Evolutionary conservation across 352 stramenopile genomes (phyloP).

Genomic region (Phytophthora vignae): DNA sequence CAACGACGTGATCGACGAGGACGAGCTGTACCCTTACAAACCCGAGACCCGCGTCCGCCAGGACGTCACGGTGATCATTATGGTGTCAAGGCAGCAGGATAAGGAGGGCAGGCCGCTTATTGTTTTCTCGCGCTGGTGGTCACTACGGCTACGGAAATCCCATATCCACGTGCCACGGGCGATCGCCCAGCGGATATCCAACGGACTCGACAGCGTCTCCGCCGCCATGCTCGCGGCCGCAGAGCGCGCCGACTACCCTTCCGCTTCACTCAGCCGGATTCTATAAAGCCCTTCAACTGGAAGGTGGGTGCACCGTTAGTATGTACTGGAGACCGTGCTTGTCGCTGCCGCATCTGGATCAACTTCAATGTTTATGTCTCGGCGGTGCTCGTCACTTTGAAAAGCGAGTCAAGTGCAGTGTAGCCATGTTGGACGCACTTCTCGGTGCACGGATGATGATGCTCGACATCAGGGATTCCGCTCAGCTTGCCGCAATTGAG

Average conservation of each 20-base stretch:
- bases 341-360: constrained; percentile 8
- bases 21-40: constrained; percentile 61
- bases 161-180: constrained; percentile 35
- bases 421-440: constrained; percentile 6
- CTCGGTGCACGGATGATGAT: constrained; percentile 14
- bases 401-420: constrained; percentile 14
- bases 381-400: not conserved
- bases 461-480: constrained; percentile 2
- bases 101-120: constrained; percentile 33
- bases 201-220: constrained; percentile 39
- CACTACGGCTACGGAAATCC: constrained; percentile 30
- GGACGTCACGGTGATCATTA: constrained; percentile 43
- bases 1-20: constrained; percentile 50
- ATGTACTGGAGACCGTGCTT: not conserved
- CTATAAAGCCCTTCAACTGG: not conserved
- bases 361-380: constrained; percentile 33
- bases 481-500: not conserved
- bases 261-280: not conserved
- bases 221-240: constrained; percentile 31
- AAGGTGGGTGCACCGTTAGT: not conserved
- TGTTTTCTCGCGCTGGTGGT: constrained; percentile 42
- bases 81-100: constrained; percentile 19
- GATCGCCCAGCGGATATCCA: constrained; percentile 24
- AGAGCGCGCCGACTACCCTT: constrained; percentile 12
- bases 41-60: constrained; percentile 35